Evolutionary conservation across 345 rosid genomes (phyloP).

Genomic region (Geranium brycei): DNA sequence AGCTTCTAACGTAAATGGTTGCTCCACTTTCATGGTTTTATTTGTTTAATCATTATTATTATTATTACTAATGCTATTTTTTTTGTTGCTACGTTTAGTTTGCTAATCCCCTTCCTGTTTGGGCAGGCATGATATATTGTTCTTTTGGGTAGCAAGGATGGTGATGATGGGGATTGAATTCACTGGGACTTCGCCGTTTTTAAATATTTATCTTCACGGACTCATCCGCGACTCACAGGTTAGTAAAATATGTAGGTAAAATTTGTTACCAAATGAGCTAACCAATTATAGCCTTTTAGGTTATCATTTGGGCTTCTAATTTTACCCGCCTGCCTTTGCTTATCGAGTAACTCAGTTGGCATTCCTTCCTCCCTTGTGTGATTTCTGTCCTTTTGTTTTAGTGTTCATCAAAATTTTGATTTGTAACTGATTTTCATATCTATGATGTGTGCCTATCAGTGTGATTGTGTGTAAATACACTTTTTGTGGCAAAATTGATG

Average conservation of each 20-base stretch:
- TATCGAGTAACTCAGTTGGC: too few relatives aligned
- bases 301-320: background rate
- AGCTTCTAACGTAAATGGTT: background rate
- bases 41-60: too few relatives aligned
- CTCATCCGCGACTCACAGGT: constrained; percentile 89
- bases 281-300: background rate
- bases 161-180: constrained; percentile 98
- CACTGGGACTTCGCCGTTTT: constrained; percentile 88
- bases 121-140: constrained; percentile 92
- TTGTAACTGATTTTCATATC: too few relatives aligned
- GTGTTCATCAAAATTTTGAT: too few relatives aligned
- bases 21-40: background rate
- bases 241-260: constrained; percentile 17
- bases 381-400: too few relatives aligned
- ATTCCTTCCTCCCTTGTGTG: too few relatives aligned
- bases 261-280: background rate
- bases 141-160: constrained; percentile 99
- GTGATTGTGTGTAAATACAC: too few relatives aligned
- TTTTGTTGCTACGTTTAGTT: background rate
- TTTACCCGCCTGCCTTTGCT: background rate
- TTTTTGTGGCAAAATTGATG: too few relatives aligned
- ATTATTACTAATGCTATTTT: background rate
- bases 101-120: constrained; percentile 16
- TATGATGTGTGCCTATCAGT: too few relatives aligned
- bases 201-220: constrained; percentile 84